Evolutionary conservation across 108 stramenopile genomes (phyloP), one percentile per base, ranked within the genome.

Genomic region (Cyclotella distinguenda): DNA sequence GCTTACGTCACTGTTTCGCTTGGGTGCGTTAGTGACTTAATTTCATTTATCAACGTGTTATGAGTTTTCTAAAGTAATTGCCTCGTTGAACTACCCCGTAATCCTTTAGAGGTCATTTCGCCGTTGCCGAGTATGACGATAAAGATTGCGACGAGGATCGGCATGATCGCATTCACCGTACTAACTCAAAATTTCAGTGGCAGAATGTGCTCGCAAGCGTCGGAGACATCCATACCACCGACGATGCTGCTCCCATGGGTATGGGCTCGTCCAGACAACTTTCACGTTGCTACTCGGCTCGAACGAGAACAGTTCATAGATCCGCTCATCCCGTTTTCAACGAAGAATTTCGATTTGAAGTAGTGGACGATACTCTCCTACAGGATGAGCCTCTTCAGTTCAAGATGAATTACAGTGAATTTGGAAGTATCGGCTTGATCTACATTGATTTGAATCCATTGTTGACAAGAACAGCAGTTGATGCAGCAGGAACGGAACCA

Each of bases 371-470:
- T 80, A 91, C 94, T 7, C 58, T 95, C n/a, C 66, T 98, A 40
- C 96, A 98, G 72, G 95, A 98, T 76, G 95, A 96, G 54, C 97
- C 97, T 0, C 75, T 98, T 15, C 87, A 96, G 50, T 95, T 98
- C 60, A 89, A 87, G 70, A 32, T 60, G 83, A 56, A 69, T 43
- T 87, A 76, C 31, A 64, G 67, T 9, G 39, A 59, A 7, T 48
- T 42, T 30, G 45, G 62, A 4, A 68, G 68, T 30, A 94, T 98
- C 53, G 97, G 97, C 19, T 60, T 92, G 51, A 96, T 97, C 1
- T 96, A 96, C 61, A 81, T 98, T n/a, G 95, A 96, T 69, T 83
- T 98, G 60, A 96, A 95, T 83, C 97, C 95, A 16, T 71, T 98
- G 21, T 52, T 98, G 48, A 91, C 86, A 68, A 77, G 91, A 59